A percentile compares a stretch with the other conserved stretches of the same genome.
Conservation (phyloP, 768 basidiomycete species). For the Boletus bicolor region DNA sequence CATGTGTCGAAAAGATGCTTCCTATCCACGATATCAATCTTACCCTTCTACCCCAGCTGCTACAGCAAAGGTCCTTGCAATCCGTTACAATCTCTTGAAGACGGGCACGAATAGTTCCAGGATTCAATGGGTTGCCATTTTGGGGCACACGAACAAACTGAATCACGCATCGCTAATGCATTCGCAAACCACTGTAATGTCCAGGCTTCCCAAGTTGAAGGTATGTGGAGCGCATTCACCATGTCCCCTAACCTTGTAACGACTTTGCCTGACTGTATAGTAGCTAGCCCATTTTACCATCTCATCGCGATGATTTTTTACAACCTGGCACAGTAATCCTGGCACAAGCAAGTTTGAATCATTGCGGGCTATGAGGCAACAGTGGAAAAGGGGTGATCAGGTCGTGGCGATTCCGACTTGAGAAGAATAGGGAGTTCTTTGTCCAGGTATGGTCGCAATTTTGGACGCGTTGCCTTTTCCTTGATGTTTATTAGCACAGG, state of each 20-base stretch:
- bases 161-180: no score
- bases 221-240: no score
- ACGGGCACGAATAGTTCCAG: no score
- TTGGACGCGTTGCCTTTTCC: constrained; percentile 1
- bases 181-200: no score
- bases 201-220: no score
- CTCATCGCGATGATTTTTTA: neutral
- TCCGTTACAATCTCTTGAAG: no score
- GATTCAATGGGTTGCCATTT: no score
- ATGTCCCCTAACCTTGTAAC: neutral
- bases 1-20: no score
- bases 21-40: no score
- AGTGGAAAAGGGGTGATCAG: neutral
- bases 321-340: neutral
- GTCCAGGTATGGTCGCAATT: neutral
- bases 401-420: constrained; percentile 1
- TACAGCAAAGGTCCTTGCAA: no score
- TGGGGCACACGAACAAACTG: no score
- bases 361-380: neutral
- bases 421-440: constrained; percentile 13
- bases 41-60: no score
- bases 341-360: neutral
- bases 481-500: constrained; percentile 7
- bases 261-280: neutral
- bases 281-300: neutral